Evolutionary conservation across 225 moss, liverwort and hornwort species (phyloP), one percentile per base, ranked within the genome.

Genomic region (Anthoceros angustus): DNA sequence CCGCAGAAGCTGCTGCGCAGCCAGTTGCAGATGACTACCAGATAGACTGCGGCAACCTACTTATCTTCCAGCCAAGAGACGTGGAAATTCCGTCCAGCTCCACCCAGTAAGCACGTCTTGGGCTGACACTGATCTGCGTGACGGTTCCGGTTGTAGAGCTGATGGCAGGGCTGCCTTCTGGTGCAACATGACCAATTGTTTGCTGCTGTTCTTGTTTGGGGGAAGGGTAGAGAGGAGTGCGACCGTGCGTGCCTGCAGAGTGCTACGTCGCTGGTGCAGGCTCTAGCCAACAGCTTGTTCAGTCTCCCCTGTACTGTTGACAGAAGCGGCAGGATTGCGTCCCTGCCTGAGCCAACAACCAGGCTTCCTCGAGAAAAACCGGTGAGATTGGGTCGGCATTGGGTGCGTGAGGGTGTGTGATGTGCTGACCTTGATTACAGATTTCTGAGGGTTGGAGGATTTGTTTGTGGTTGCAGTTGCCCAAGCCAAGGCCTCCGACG

Each of bases 341-440:
- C 79, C 32, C 75, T 98, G 74, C 92, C 98, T 5, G 78, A 82
- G 61, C 92, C 98, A 2, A 70, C 70, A 1, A 77, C 87, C 42
- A 79, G 77, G 21, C 88, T 98, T 21, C 98, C 98, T 8, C 73
- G 98, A 68, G 98, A 98, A 48, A 98, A 98, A 77, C 98, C 87
- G 75, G 95, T 95, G 78, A 64, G 78, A 39, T n/a, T 25, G 14
- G 40, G 40, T 43, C 9, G 21, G 23, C 2, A 12, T 4, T 42
- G 11, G 66, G 14, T 0, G 7, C 24, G 18, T 39, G 7, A 3
- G 10, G 14, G 38, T 7, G 55, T 32, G 18, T 18, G 50, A 42
- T 61, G 2, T 69, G 23, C 10, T 5, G 14, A 10, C 39, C 39
- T 64, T 38, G 23, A 16, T 8, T 64, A 64, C 8, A 6, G 4